Percentiles rank a stretch among this genome's conserved stretches.
Evolutionary conservation across 352 stramenopile species (phyloP).

Genomic region (Blastocystis sp.): DNA sequence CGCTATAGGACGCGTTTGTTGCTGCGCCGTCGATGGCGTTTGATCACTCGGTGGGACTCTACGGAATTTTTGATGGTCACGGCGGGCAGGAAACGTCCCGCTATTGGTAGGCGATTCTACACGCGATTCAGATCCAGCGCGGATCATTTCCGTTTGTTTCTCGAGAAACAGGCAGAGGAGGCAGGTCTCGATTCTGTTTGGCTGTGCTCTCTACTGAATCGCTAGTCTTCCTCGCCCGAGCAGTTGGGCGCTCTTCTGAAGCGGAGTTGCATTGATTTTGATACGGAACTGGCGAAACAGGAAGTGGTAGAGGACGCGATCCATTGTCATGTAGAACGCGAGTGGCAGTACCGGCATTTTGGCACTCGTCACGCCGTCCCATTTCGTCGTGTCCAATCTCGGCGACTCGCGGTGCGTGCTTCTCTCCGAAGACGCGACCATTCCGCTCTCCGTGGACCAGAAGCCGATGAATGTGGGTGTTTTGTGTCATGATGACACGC

Average conservation of each 20-base stretch:
- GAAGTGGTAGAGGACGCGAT: background rate
- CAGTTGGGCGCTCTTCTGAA: background rate
- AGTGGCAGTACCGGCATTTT: conserved; percentile 58
- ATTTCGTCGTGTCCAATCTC: conserved; percentile 59
- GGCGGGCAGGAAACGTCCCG: conserved; percentile 53
- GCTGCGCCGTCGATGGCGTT: background rate
- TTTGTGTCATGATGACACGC: background rate
- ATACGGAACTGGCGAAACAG: conserved; percentile 48
- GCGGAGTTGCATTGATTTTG: conserved; percentile 56
- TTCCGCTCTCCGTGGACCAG: conserved; percentile 76
- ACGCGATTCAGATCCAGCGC: background rate
- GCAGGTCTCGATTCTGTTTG: background rate
- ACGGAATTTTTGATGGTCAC: conserved; percentile 61
- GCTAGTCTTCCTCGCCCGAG: background rate
- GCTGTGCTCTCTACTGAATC: background rate
- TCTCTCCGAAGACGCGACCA: conserved; percentile 1
- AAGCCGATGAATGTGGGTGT: conserved; percentile 70
- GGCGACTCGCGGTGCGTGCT: conserved; percentile 60
- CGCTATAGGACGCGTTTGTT: conserved; percentile 17
- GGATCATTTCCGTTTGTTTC: background rate
- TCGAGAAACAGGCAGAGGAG: conserved; percentile 1
- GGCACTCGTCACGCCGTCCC: conserved; percentile 58
- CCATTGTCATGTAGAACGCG: background rate
- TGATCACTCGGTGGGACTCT: conserved; percentile 29
- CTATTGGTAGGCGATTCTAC: conserved; percentile 5